Percentiles rank a stretch among this genome's conserved stretches.
Conservation (phyloP, 106 monocot genomes). For the Ottelia alismoides region DNA sequence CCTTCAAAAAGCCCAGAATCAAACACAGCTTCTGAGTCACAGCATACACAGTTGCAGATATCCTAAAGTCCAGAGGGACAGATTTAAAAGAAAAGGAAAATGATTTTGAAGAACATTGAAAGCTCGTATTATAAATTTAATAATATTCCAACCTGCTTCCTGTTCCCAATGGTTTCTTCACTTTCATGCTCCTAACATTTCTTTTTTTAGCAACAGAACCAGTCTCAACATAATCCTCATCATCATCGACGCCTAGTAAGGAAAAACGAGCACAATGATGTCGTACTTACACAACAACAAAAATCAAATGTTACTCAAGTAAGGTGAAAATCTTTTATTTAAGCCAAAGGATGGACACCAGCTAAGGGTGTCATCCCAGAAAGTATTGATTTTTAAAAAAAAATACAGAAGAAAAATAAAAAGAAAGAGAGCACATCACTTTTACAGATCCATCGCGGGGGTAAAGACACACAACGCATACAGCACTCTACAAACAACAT, state of each 20-base stretch:
- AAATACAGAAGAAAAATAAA: too few relatives aligned
- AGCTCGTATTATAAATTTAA: too few relatives aligned
- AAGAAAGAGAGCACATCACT: too few relatives aligned
- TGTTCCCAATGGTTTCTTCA: constrained; percentile 52
- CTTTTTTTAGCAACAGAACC: constrained; percentile 51
- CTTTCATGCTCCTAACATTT: constrained; percentile 31
- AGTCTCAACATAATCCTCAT: constrained; percentile 57
- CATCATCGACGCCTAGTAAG: constrained; percentile 54
- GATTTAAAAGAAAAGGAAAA: neutral
- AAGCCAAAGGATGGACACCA: too few relatives aligned
- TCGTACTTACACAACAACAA: neutral
- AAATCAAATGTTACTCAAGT: too few relatives aligned
- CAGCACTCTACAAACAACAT: too few relatives aligned
- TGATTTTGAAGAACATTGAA: neutral
- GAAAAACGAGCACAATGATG: neutral
- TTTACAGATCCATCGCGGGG: too few relatives aligned
- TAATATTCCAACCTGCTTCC: constrained; percentile 55
- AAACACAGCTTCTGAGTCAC: constrained; percentile 84
- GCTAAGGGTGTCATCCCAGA: too few relatives aligned
- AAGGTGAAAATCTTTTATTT: too few relatives aligned
- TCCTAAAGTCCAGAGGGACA: constrained; percentile 24
- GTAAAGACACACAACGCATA: too few relatives aligned
- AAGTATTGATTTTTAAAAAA: too few relatives aligned
- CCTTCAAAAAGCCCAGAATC: constrained; percentile 72
- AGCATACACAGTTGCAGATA: constrained; percentile 45